Percentiles rank a stretch among this genome's conserved stretches.
Conservation (phyloP, 768 basidiomycete genomes). For the Tulasnella sp. region DNA sequence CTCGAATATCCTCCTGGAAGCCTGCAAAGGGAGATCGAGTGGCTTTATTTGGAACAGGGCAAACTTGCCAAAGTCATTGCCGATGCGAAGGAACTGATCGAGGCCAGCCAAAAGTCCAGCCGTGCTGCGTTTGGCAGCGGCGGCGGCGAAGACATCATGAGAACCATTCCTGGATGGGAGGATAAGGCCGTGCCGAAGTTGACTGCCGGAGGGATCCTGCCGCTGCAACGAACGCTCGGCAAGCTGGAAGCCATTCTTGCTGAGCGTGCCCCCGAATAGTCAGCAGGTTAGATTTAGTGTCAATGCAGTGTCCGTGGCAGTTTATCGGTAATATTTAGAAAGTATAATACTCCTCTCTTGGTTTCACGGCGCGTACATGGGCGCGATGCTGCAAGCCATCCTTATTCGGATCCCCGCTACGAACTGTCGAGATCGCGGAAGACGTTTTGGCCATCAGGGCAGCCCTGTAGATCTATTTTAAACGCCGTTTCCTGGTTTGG, state of each 20-base stretch:
- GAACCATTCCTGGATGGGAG: constrained; percentile 31
- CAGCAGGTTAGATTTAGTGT: background rate
- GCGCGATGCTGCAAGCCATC: background rate
- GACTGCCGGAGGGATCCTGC: constrained; percentile 70
- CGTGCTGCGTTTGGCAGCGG: background rate
- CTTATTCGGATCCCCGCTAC: background rate
- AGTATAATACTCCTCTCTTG: background rate
- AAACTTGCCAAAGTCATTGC: constrained; percentile 61
- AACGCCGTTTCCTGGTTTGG: background rate
- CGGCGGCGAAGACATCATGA: constrained; percentile 32
- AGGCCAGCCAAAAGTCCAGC: constrained; percentile 23
- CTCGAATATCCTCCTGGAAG: constrained; percentile 69
- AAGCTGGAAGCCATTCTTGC: constrained; percentile 45
- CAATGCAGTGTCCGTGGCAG: background rate
- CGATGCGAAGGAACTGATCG: constrained; percentile 56
- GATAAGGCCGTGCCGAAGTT: constrained; percentile 63
- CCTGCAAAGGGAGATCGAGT: constrained; percentile 61
- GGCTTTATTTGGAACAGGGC: constrained; percentile 59
- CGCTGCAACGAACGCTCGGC: constrained; percentile 62
- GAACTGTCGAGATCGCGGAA: too few species aligned
- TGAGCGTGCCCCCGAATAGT: background rate
- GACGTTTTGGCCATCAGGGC: background rate
- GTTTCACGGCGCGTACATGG: background rate
- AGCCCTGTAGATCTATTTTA: background rate
- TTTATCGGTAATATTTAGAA: background rate